A percentile compares a stretch with the other conserved stretches of the same genome.
These are phyloP conservation scores for Mortierella sp. DNA, from an alignment of 371 early-diverging fungal genomes.

Conservation along the genomic window DNA sequence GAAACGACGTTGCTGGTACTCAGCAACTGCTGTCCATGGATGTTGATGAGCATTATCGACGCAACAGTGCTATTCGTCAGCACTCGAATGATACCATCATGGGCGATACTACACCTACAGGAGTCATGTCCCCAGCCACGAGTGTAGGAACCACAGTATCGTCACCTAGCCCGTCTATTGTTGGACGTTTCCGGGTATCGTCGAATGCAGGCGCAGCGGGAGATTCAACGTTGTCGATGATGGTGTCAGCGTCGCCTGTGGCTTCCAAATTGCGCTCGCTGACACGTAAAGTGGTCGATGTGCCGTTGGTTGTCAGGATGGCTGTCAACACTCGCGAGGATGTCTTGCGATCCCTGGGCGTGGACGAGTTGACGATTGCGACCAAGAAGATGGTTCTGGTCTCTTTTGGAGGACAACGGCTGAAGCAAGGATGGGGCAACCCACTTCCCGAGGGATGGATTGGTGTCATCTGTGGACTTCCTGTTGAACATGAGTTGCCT, in stretches of 20 bases:
- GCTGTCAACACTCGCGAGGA: slow-evolving; percentile 70
- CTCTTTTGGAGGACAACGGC: slow-evolving; percentile 83
- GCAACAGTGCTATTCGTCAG: not conserved
- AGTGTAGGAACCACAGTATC: slow-evolving; percentile 34
- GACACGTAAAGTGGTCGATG: slow-evolving; percentile 63
- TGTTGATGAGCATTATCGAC: not conserved
- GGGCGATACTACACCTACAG: slow-evolving; percentile 41
- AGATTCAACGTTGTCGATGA: slow-evolving; percentile 12
- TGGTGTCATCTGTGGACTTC: slow-evolving; percentile 80
- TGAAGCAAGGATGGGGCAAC: slow-evolving; percentile 67
- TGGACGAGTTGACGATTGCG: slow-evolving; percentile 68
- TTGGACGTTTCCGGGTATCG: not conserved
- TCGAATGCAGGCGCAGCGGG: not conserved
- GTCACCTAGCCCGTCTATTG: slow-evolving; percentile 32
- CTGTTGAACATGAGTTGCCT: slow-evolving; percentile 66
- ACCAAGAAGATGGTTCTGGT: slow-evolving; percentile 76
- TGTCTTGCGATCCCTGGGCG: slow-evolving; percentile 69
- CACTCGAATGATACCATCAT: slow-evolving; percentile 17
- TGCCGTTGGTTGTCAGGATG: slow-evolving; percentile 55
- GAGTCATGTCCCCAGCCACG: slow-evolving; percentile 30
- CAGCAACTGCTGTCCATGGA: not conserved
- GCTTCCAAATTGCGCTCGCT: slow-evolving; percentile 64
- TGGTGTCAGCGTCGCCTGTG: slow-evolving; percentile 64
- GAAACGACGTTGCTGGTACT: not conserved
- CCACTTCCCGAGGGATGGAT: slow-evolving; percentile 84